Evolutionary conservation across 768 basidiomycete species (phyloP), one percentile per base, ranked within the genome.

Genomic region (Chlorophyllum brunneum): DNA sequence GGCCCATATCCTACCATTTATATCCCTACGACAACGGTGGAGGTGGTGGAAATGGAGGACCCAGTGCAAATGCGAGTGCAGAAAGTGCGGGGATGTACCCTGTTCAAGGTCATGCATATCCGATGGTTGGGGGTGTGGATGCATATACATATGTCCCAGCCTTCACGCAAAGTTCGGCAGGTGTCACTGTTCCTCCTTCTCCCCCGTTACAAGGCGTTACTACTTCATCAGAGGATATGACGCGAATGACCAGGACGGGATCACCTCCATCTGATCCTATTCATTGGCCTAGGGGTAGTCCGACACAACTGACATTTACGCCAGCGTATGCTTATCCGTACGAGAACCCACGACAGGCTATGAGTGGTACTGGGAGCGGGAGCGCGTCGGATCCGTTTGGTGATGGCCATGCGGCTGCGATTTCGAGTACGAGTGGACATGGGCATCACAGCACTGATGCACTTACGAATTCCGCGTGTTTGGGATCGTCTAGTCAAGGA

Each of bases 41-140:
- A 54, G 56, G 57, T 42, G 61, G 54, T 34, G 50, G 39, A 29
- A 37, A 51, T 22, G 57, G 42, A 8, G 52, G 34, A 5, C 55
- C 48, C 41, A 58, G 52, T 30, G 61, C 55, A 20, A 40, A 54
- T 9, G 52, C 60, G 8, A 65, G 61, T 49, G 58, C 59, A 11
- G 67, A 68, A 41, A 63, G 63, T 41, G 58, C 52, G 5, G n/a
- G 30, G 27, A 53, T 46, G 51, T 53, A 46, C 16, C 51, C 51
- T 23, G n/a, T 38, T n/a, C 44, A 39, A n/a, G 26, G 11, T 8
- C 34, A 27, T 15, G 34, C 34, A 3, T 36, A 16, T 13, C 26
- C 37, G 4, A 10, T 22, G 9, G 16, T 23, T 10, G 42, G 41
- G 18, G 31, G 18, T 3, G n/a, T 29, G 23, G 51, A 52, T 18